These are phyloP conservation scores for Chrysoporthe austroafricana DNA, from an alignment of 2,329 filamentous ascomycete genomes.

Conservation along the genomic window DNA sequence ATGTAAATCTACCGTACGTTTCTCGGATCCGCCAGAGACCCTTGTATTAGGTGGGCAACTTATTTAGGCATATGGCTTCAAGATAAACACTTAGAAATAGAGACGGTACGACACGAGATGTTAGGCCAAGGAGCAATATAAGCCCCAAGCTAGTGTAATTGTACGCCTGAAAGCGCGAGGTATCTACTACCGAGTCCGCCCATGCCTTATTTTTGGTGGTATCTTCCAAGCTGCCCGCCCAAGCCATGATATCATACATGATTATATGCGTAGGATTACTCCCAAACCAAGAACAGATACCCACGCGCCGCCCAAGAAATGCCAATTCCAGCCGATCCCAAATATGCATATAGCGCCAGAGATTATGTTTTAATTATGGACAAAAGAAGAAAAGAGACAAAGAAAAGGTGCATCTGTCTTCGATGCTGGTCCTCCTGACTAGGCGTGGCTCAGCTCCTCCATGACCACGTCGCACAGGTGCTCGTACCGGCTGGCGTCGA, in stretches of 20 bases:
- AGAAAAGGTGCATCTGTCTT: too few species aligned
- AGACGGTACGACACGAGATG: too few species aligned
- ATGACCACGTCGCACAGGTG: conserved; percentile 55
- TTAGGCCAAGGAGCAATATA: too few species aligned
- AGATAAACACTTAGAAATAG: too few species aligned
- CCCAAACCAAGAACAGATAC: not conserved
- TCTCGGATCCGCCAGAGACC: too few species aligned
- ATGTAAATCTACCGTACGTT: too few species aligned
- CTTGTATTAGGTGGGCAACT: too few species aligned
- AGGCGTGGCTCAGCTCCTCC: conserved; percentile 48
- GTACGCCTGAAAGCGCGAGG: too few species aligned
- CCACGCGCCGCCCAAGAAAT: not conserved
- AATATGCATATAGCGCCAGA: conserved; percentile 2
- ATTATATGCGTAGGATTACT: not conserved
- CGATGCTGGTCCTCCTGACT: too few species aligned
- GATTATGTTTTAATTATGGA: not conserved
- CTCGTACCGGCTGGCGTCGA: conserved; percentile 58
- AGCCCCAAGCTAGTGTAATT: too few species aligned
- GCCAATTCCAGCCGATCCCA: not conserved
- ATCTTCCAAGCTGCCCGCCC: not conserved
- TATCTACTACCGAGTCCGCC: not conserved
- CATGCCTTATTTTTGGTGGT: not conserved
- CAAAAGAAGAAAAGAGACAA: not conserved
- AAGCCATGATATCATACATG: conserved; percentile 10
- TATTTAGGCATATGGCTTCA: too few species aligned